Percentiles rank a stretch among this genome's conserved stretches.
Evolutionary conservation across 805 yeast genomes (phyloP).

Genomic region (Zygotorulaspora danielsina): DNA sequence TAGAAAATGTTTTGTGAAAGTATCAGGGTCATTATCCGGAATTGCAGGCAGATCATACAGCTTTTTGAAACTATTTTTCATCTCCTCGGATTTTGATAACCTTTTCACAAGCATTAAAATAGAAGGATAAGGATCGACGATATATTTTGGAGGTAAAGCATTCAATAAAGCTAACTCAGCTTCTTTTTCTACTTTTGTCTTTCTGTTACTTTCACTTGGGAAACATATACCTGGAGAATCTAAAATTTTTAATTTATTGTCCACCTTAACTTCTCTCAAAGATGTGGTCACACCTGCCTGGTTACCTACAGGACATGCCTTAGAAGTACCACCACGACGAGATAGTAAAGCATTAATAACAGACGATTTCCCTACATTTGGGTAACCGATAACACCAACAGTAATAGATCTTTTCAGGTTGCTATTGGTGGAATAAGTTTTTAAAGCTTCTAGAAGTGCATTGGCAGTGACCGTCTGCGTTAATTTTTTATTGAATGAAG

Average conservation of each 20-base stretch:
- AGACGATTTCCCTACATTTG: conserved; percentile 95
- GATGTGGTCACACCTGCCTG: conserved; percentile 96
- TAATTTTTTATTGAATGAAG: conserved; percentile 68
- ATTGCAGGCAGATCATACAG: conserved; percentile 79
- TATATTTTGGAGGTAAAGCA: conserved; percentile 83
- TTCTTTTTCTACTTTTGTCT: conserved; percentile 59
- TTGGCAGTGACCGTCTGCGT: conserved; percentile 68
- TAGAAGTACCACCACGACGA: conserved; percentile 61
- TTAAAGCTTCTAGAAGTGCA: conserved; percentile 72
- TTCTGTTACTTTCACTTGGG: conserved; percentile 60
- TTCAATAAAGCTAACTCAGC: conserved; percentile 87
- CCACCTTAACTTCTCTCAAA: conserved; percentile 87
- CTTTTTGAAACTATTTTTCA: conserved; percentile 70
- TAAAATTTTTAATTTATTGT: conserved; percentile 77
- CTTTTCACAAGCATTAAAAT: conserved; percentile 72
- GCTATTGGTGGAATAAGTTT: conserved; percentile 77
- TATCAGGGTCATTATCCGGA: conserved; percentile 65
- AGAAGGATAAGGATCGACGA: conserved; percentile 80
- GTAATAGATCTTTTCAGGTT: conserved; percentile 83
- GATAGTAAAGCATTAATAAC: conserved; percentile 84
- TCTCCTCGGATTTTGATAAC: conserved; percentile 64
- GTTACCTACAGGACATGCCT: conserved; percentile 94
- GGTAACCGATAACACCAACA: conserved; percentile 96
- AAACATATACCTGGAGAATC: conserved; percentile 98
- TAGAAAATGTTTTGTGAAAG: conserved; percentile 77